Conservation (phyloP, 2,329 filamentous ascomycete genomes). For the Hypoxylon sp. region DNA sequence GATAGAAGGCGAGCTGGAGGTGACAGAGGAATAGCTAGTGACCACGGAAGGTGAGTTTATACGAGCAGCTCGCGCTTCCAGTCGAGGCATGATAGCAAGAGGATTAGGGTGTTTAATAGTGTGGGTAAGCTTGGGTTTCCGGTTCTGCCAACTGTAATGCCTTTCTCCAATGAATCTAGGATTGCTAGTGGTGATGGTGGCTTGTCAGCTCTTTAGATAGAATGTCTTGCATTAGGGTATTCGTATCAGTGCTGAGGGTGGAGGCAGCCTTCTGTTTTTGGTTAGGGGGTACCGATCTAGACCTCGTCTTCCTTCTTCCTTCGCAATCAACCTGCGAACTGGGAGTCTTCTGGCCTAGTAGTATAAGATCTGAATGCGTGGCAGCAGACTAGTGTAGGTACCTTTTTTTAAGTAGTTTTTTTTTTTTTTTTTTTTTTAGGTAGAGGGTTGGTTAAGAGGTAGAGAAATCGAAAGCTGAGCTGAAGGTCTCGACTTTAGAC, state of each 20-base stretch:
- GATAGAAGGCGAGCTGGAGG: slow-evolving; percentile 47
- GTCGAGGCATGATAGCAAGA: slow-evolving; percentile 36
- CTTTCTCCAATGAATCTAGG: slow-evolving; percentile 18
- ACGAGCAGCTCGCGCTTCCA: slow-evolving; percentile 36
- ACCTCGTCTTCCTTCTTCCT: slow-evolving; percentile 18
- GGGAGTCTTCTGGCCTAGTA: slow-evolving; percentile 24
- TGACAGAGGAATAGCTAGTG: slow-evolving; percentile 19
- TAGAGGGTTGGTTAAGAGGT: slow-evolving; percentile 5
- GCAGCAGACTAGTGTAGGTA: slow-evolving; percentile 17
- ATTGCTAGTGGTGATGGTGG: slow-evolving; percentile 18
- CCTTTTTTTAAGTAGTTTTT: slow-evolving; percentile 26
- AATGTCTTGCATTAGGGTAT: slow-evolving; percentile 28
- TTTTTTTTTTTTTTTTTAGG: slow-evolving; percentile 20
- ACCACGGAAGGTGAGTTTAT: slow-evolving; percentile 30
- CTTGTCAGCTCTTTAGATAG: slow-evolving; percentile 27
- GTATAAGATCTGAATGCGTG: slow-evolving; percentile 24
- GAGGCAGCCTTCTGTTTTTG: slow-evolving; percentile 22
- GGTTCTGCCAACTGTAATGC: slow-evolving; percentile 19
- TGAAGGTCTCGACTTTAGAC: not conserved
- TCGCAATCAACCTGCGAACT: slow-evolving; percentile 16
- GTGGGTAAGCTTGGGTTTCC: slow-evolving; percentile 16
- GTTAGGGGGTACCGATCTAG: slow-evolving; percentile 27
- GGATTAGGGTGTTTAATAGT: slow-evolving; percentile 24
- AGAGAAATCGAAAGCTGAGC: not conserved
- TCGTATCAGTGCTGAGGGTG: slow-evolving; percentile 34